Evolutionary conservation across 1,139 yeast genomes (phyloP), one percentile per base, ranked within the genome.

Genomic region (Magnusiomyces clavatus): DNA sequence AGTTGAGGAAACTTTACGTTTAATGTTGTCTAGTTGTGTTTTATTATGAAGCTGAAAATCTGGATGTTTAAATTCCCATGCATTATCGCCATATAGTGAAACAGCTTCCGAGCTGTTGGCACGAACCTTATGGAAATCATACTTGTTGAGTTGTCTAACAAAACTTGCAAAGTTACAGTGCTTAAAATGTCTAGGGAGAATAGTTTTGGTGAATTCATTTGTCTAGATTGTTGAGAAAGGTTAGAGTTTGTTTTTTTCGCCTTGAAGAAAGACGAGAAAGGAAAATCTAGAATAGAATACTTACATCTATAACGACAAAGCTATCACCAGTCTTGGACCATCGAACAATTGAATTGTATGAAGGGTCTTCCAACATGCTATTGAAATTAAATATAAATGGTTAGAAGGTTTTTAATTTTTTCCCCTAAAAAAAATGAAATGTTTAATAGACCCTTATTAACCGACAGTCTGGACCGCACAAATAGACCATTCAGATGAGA

Each of bases 51-150:
- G 77, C 58, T 79, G 78, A 67, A 92, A 92, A 58, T 83, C 89
- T 0, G 96, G 95, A 66, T 92, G 97, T 64, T 82, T 82, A 71
- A 92, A 92, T 65, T 90, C 97, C 97, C 97, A 92, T 20, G 67
- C 64, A 46, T 83, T 83, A 56, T 86, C 94, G 41, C 90, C 88
- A 61, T 83, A 84, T 51, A 78, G 77, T 47, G 72, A 72, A 56
- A 70, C 73, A 53, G 78, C 81, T 60, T 81, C 73, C 40, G 68
- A 71, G 31, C 31, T 24, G 34, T 74, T 69, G 58, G 76, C 77
- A 70, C 81, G 83, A 57, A 92, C 95, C 69, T 92, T 92, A 70
- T 92, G 97, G 77, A 95, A 92, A 61, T 94, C 98, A 64, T 92
- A 92, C 74, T 92, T 90, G 73, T 92, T 92, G 61, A 92, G 74